Conservation (phyloP, 257 asterid species). For the Solanum arcanum region DNA sequence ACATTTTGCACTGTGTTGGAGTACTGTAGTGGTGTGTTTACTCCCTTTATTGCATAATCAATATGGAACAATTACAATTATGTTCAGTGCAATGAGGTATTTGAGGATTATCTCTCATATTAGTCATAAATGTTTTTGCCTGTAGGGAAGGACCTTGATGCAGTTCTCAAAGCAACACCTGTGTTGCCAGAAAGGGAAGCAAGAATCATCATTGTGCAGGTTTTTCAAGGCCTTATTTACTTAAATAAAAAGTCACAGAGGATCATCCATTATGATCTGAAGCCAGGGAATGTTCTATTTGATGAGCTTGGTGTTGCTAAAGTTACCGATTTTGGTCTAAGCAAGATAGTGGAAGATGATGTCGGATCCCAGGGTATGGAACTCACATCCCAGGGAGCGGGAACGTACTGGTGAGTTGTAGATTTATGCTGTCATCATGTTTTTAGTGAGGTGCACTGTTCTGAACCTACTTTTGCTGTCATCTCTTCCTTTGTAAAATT, state of each 20-base stretch:
- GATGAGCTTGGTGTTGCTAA: conserved; percentile 86
- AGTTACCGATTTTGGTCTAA: conserved; percentile 97
- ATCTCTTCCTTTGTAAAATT: neutral
- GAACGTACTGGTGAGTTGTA: conserved; percentile 87
- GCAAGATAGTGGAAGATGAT: conserved; percentile 96
- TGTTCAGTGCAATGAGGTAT: neutral
- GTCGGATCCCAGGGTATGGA: conserved; percentile 99
- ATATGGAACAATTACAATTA: neutral
- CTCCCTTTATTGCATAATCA: neutral
- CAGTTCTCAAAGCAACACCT: conserved; percentile 83
- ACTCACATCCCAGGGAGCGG: conserved; percentile 99
- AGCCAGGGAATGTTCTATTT: conserved; percentile 96
- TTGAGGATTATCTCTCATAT: neutral
- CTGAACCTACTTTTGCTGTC: neutral
- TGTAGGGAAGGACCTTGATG: conserved; percentile 97
- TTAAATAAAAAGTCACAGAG: conserved; percentile 83
- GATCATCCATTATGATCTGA: conserved; percentile 94
- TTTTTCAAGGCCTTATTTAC: conserved; percentile 92
- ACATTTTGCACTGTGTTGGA: conserved; percentile 97
- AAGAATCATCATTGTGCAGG: conserved; percentile 75
- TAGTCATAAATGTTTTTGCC: neutral
- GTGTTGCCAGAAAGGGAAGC: conserved; percentile 90
- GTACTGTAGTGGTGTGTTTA: conserved; percentile 78
- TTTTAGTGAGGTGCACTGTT: neutral
- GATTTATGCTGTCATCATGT: neutral